These are phyloP conservation scores for Dujonia santamariae DNA, from an alignment of 1,139 yeast species.

Conservation along the genomic window DNA sequence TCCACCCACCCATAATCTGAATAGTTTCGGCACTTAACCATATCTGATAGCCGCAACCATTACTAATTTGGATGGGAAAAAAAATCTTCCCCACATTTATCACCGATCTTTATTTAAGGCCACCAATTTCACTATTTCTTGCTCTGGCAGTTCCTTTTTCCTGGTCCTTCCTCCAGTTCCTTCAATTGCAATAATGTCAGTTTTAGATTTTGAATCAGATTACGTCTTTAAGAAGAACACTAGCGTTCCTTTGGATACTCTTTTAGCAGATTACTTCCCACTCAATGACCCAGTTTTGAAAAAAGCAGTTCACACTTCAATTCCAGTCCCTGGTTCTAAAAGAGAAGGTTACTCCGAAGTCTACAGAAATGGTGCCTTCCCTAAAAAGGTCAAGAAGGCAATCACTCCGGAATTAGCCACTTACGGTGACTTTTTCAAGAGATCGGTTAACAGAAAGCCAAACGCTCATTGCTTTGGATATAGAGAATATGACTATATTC, in stretches of 20 bases:
- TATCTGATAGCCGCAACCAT: no score
- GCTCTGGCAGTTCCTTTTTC: no score
- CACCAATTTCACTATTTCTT: no score
- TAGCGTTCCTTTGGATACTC: conserved; percentile 8
- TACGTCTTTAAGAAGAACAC: background rate
- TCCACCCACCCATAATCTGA: no score
- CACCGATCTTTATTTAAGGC: no score
- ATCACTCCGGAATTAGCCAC: conserved; percentile 26
- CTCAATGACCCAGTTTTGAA: conserved; percentile 13
- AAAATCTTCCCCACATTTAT: no score
- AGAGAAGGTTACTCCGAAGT: conserved; percentile 29
- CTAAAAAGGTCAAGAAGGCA: conserved; percentile 20
- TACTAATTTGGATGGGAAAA: no score
- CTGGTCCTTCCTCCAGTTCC: conserved; percentile 1
- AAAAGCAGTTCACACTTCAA: conserved; percentile 14
- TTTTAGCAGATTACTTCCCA: conserved; percentile 23
- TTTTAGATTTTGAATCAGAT: conserved; percentile 2
- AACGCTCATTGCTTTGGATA: conserved; percentile 28
- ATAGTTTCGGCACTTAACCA: no score
- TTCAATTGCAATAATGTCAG: conserved; percentile 1
- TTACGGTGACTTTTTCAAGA: conserved; percentile 22
- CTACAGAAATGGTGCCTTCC: conserved; percentile 28
- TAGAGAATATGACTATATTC: conserved; percentile 29
- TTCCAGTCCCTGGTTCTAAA: conserved; percentile 29
- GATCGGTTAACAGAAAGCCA: conserved; percentile 17